Conservation (phyloP, 257 asterid genomes). For the Solanum virginianum region DNA sequence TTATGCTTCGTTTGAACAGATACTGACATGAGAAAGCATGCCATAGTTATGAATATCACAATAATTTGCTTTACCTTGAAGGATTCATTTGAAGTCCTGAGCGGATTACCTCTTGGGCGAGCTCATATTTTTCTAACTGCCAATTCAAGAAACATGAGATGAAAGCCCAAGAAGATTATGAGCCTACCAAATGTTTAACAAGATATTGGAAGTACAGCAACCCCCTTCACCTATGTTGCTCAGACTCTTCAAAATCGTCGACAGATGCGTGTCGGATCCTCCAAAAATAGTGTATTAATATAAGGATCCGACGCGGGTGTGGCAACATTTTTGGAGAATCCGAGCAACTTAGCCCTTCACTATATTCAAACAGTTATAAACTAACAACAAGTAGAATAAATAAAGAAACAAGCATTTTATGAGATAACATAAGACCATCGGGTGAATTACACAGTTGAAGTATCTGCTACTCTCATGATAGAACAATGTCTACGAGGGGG, state of each 20-base stretch:
- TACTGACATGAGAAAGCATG: not conserved
- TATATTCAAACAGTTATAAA: not conserved
- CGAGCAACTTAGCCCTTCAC: not conserved
- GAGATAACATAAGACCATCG: not conserved
- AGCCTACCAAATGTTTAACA: not conserved
- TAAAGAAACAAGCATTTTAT: not conserved
- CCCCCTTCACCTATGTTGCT: not conserved
- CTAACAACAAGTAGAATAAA: not conserved
- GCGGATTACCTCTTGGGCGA: slow-evolving; percentile 53
- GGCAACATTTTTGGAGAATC: too few species aligned
- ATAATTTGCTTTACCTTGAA: slow-evolving; percentile 34
- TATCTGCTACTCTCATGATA: not conserved
- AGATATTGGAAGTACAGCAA: not conserved
- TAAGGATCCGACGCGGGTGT: too few species aligned
- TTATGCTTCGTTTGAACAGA: not conserved
- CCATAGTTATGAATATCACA: not conserved
- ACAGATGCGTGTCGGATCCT: too few species aligned
- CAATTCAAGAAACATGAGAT: slow-evolving; percentile 7
- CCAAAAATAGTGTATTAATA: too few species aligned
- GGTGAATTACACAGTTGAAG: not conserved
- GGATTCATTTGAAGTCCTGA: slow-evolving; percentile 74
- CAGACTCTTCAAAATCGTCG: too few species aligned
- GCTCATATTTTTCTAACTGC: slow-evolving; percentile 83
- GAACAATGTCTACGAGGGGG: not conserved
- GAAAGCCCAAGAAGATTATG: not conserved